These are phyloP conservation scores for Trypanosoma caninum DNA, from an alignment of 208 protist species.

Conservation along the genomic window DNA sequence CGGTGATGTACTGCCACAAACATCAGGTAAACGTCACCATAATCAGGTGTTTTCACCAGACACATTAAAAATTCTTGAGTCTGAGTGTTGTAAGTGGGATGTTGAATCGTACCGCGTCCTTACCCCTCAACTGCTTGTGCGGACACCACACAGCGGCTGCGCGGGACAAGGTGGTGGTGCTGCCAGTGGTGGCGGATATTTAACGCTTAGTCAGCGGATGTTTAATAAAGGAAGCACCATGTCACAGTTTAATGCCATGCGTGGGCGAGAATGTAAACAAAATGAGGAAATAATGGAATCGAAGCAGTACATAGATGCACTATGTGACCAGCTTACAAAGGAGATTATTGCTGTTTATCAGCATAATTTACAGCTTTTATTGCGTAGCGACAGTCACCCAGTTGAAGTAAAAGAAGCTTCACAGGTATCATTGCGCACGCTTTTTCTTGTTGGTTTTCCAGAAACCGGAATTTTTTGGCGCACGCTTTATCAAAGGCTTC, in stretches of 20 bases:
- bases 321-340: slow-evolving; percentile 42
- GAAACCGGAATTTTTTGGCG: slow-evolving; percentile 56
- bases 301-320: slow-evolving; percentile 41
- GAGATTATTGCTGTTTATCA: slow-evolving; percentile 61
- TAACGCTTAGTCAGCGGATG: neutral
- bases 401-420: neutral
- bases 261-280: slow-evolving; percentile 13
- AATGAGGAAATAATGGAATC: slow-evolving; percentile 36
- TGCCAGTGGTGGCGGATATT: neutral
- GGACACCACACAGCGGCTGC: slow-evolving; percentile 12
- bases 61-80: neutral
- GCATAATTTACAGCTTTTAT: slow-evolving; percentile 54
- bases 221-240: neutral
- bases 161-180: slow-evolving; percentile 17
- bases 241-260: neutral
- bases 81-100: slow-evolving; percentile 14
- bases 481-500: slow-evolving; percentile 39
- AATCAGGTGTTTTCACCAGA: too few species aligned
- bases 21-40: slow-evolving; percentile 9
- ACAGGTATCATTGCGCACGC: neutral
- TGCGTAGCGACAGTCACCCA: slow-evolving; percentile 8
- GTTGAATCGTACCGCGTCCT: slow-evolving; percentile 8
- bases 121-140: slow-evolving; percentile 7
- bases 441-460: slow-evolving; percentile 71
- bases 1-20: slow-evolving; percentile 14